These are phyloP conservation scores for Lenzites betulinus DNA, from an alignment of 768 basidiomycete genomes.

Conservation along the genomic window DNA sequence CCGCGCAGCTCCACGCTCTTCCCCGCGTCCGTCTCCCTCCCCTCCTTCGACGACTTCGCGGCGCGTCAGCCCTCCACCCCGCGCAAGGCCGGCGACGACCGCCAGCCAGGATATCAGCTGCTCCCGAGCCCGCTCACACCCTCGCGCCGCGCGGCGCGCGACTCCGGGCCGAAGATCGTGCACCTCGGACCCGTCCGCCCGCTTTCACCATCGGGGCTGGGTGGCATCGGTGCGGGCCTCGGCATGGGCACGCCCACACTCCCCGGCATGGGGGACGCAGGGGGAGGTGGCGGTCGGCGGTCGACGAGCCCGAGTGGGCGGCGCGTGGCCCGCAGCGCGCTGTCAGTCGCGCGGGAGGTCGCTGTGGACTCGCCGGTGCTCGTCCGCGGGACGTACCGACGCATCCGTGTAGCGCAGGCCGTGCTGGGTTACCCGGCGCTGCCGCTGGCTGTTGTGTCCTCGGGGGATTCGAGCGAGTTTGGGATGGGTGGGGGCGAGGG, in stretches of 20 bases:
- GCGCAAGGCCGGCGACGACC: slow-evolving; percentile 23
- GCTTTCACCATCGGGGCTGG: slow-evolving; percentile 1
- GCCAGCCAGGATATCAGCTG: slow-evolving; percentile 46
- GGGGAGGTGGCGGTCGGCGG: not conserved
- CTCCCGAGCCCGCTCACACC: slow-evolving; percentile 38
- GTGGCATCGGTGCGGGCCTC: too few species aligned
- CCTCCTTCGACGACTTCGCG: slow-evolving; percentile 24
- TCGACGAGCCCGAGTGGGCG: slow-evolving; percentile 10
- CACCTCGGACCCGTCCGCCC: slow-evolving; percentile 56
- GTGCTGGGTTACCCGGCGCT: slow-evolving; percentile 65
- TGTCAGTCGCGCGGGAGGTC: slow-evolving; percentile 37
- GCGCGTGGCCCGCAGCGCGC: slow-evolving; percentile 15
- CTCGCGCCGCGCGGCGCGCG: slow-evolving; percentile 38
- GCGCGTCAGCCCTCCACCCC: slow-evolving; percentile 20
- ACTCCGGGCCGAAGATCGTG: slow-evolving; percentile 51
- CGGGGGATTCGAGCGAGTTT: slow-evolving; percentile 35
- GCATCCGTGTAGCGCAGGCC: slow-evolving; percentile 63
- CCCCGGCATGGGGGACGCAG: too few species aligned
- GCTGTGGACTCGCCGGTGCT: slow-evolving; percentile 54
- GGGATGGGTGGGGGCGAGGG: slow-evolving; percentile 20
- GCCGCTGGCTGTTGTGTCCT: slow-evolving; percentile 42
- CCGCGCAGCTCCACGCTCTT: slow-evolving; percentile 46
- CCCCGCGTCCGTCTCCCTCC: slow-evolving; percentile 28
- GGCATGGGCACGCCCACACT: not conserved
- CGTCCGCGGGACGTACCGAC: slow-evolving; percentile 56